These are phyloP conservation scores for Lentinula novae-zelandiae DNA, from an alignment of 1,284 basidiomycete species.

Conservation along the genomic window DNA sequence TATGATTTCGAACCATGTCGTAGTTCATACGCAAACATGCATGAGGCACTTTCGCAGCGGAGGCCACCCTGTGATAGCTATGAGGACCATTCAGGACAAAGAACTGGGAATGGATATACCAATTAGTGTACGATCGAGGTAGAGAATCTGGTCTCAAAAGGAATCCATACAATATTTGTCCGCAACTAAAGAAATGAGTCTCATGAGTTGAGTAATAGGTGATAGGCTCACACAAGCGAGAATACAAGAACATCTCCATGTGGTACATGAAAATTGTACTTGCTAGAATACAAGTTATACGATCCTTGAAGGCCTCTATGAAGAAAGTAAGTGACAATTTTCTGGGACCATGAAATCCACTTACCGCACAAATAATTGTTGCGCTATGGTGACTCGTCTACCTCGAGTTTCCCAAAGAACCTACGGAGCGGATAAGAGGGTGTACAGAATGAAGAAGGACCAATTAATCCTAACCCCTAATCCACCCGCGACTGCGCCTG, in stretches of 20 bases:
- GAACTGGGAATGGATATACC: constrained; percentile 42
- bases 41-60: constrained; percentile 64
- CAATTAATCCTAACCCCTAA: constrained; percentile 36
- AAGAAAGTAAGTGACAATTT: neutral
- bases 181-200: constrained; percentile 48
- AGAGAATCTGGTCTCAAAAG: constrained; percentile 82
- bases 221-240: constrained; percentile 61
- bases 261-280: constrained; percentile 71
- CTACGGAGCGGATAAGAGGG: neutral
- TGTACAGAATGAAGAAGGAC: neutral
- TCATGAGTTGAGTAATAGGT: neutral
- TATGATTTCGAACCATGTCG: constrained; percentile 54
- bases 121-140: constrained; percentile 69
- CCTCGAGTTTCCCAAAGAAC: constrained; percentile 80
- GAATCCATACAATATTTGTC: constrained; percentile 88
- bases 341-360: constrained; percentile 20
- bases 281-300: constrained; percentile 70
- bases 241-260: constrained; percentile 86
- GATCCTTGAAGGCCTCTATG: constrained; percentile 79
- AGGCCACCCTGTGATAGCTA: constrained; percentile 41
- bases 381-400: constrained; percentile 73
- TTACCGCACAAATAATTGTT: constrained; percentile 88
- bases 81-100: neutral
- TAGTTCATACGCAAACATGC: constrained; percentile 62
- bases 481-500: constrained; percentile 81